These are phyloP conservation scores for Leccinellum luteum DNA, from an alignment of 768 basidiomycete species.

Conservation along the genomic window DNA sequence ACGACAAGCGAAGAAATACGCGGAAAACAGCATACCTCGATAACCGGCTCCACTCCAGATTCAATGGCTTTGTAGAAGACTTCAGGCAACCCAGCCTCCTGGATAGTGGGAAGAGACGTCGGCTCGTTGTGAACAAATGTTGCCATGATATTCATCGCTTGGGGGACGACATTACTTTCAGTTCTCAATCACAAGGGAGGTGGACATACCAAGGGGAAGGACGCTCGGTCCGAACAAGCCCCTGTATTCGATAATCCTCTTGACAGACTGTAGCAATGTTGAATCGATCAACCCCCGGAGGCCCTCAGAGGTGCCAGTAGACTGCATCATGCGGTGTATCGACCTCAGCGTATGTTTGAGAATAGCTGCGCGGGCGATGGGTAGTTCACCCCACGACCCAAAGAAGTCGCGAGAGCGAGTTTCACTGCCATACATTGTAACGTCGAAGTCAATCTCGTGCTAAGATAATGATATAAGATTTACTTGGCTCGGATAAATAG, in stretches of 20 bases:
- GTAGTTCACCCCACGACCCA: conserved; percentile 58
- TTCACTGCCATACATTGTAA: conserved; percentile 52
- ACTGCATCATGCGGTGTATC: conserved; percentile 97
- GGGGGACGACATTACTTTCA: conserved; percentile 8
- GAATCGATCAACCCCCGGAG: conserved; percentile 93
- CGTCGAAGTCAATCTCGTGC: conserved; percentile 67
- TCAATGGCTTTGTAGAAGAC: conserved; percentile 87
- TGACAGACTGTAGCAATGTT: conserved; percentile 77
- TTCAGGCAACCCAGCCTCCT: conserved; percentile 88
- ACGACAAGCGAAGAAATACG: not conserved
- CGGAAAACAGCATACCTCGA: conserved; percentile 57
- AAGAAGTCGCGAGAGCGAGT: conserved; percentile 44
- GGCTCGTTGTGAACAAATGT: conserved; percentile 99
- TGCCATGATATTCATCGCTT: conserved; percentile 90
- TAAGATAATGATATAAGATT: conserved; percentile 28
- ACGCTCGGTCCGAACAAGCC: conserved; percentile 84
- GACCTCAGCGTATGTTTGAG: conserved; percentile 89
- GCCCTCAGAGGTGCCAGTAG: conserved; percentile 90
- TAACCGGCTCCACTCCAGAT: conserved; percentile 77
- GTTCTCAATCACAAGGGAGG: not conserved
- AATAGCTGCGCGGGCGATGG: conserved; percentile 73
- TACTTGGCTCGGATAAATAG: not conserved
- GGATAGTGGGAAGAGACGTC: conserved; percentile 87
- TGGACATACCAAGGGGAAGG: conserved; percentile 70
- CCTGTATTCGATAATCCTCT: conserved; percentile 83